Base-by-base conservation (phyloP, 1,139 yeast species). In the Scheffersomyces cryptocercus region DNA sequence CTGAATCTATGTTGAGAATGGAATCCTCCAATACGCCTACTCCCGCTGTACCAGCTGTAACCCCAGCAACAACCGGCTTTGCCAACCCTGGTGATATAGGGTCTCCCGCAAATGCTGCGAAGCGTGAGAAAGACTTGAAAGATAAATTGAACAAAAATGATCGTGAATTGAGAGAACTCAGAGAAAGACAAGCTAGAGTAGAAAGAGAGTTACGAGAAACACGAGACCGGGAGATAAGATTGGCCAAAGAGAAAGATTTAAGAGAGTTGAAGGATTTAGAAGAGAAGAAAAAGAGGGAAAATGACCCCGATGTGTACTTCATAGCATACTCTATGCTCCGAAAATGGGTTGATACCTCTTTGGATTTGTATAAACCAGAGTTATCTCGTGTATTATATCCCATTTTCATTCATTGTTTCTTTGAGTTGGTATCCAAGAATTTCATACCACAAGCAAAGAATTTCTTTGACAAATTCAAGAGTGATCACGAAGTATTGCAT, bases 291-390 rank as follows among this genome's bases (percentile, higher is more conserved):
- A 69, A 67, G 47, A 59, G 73, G 34, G 78, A 73, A 49, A 66
- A 64, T 48, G 85, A 85, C 47, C 91, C 96, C 0, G 84, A 82
- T 38, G 77, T 81, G 44, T 90, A 87, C 62, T 72, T 77, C 26
- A 78, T 89, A 37, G 96, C 96, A 0, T 95, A 90, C 64, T 73
- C 84, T 15, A 77, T 88, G 62, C 77, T 91, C 50, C 79, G 88
- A 50, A 84, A 84, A 47, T 95, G 98, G 98, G 88, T 88, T 30
- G 96, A 90, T 53, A 79, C 90, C 28, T 90, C 97, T 0, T 75
- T 93, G 56, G 99, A 93, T 62, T 77, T 93, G 67, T 93, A 95
- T 66, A 87, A 86, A 63, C 93, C 96, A 10, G 98, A 93, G 63
- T 74, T 93, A 49, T 78, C 87, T 43, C 79, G 95, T 51, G 78